Base-by-base conservation (phyloP, 2,329 filamentous ascomycete genomes). In the Talaromyces pinophilus region DNA sequence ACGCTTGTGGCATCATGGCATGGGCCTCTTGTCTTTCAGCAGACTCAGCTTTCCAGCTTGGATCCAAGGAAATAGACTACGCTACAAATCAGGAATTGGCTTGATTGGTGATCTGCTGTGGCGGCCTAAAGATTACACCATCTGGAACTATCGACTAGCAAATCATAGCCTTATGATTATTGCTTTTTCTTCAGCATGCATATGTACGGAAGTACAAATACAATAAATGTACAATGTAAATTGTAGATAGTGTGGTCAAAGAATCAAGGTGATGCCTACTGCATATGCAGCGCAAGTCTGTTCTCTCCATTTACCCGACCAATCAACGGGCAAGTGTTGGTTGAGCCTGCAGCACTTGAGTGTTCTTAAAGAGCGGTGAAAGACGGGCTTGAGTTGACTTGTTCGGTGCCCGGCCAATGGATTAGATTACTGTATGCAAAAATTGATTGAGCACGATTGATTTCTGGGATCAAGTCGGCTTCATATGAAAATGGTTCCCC, bases 21-120 rank as follows among this genome's bases (percentile, higher is more conserved):
- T 28, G 22, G 46, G 46, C 46, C 48, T 30, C 48, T 52, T 52
- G 42, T 22, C n/a, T 48, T 35, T 35, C 33, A 22, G 44, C n/a
- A 48, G n/a, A 48, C 44, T 48, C 10, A 7, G 52, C 25, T 33
- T 54, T 19, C 22, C 10, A 7, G 52, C 25, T 33, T 54, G 11
- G 50, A 33, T 38, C 5, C 35, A 38, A 10, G 2, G n/a, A 3
- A 8, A 30, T 10, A 30, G 13, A 25, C 25, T 54, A 54, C 50
- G 50, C 50, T 30, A 54, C 50, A 54, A 30, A 54, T 54, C 15
- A 30, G 50, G 50, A 54, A 3, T 10, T 7, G 33, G 30, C 8
- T 25, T 19, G 40, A 60, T 17, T 42, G 13, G n/a, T 28, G 60
- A 62, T 62, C 60, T 62, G 19, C 60, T 25, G 60, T 62, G 46